phyloP scores from a whole-genome alignment of 306 rosid species.

The Vigna hirtella region DNA sequence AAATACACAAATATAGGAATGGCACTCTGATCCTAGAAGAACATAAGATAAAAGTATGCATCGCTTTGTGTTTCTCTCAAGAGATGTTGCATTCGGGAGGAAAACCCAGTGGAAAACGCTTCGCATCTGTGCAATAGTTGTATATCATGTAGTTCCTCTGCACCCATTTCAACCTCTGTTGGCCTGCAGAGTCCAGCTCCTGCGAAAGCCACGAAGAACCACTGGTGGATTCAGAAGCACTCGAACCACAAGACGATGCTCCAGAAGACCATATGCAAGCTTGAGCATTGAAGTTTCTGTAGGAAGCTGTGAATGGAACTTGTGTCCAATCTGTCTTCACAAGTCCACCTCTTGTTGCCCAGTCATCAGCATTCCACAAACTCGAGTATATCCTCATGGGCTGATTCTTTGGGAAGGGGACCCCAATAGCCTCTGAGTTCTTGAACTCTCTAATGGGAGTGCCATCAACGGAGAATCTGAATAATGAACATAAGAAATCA shows the following conservation, averaged over 20 bases:
- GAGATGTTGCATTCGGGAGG: conserved; percentile 62
- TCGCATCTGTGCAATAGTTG: conserved; percentile 63
- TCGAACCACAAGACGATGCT: conserved; percentile 58
- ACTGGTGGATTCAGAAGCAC: conserved; percentile 4
- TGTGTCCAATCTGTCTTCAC: conserved; percentile 74
- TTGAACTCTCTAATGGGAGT: conserved; percentile 82
- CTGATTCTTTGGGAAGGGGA: conserved; percentile 72
- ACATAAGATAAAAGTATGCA: neutral
- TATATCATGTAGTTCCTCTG: conserved; percentile 76
- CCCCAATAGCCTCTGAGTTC: conserved; percentile 64
- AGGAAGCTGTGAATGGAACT: conserved; percentile 79
- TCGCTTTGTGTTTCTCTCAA: conserved; percentile 26
- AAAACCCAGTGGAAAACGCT: conserved; percentile 69
- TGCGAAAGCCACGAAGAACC: conserved; percentile 52
- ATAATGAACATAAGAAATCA: neutral
- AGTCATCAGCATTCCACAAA: conserved; percentile 81
- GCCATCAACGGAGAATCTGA: conserved; percentile 76
- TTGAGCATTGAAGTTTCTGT: conserved; percentile 63
- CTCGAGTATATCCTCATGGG: conserved; percentile 75
- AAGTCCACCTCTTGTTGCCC: conserved; percentile 88
- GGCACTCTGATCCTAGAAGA: neutral
- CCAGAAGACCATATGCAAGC: conserved; percentile 66
- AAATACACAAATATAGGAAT: neutral
- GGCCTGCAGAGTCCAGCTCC: conserved; percentile 52
- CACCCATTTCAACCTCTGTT: conserved; percentile 56